Evolutionary conservation across 1,139 yeast genomes (phyloP), one percentile per base, ranked within the genome.

Genomic region (Diutina catenulata): DNA sequence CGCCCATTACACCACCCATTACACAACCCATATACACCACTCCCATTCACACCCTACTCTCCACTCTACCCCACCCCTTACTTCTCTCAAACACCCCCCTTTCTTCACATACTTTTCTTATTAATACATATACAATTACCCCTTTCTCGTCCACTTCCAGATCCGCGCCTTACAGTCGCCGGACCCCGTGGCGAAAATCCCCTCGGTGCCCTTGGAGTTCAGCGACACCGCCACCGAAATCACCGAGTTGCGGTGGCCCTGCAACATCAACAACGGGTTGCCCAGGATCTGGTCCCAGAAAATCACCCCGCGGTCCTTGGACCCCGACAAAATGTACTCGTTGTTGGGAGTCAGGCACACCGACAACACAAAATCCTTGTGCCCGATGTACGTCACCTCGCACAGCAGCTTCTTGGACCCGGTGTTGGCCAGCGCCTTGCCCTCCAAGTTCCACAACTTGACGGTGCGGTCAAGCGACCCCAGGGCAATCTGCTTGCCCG

Each of bases 151-250:
- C 79, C 80, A 84, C 56, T 78, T 76, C 98, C 98, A 91, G 53
- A 91, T 82, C 62, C 96, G 75, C 32, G 97, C 97, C 58, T 88
- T 84, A 60, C 95, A 88, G 61, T 91, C 98, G 56, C 98, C 98
- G 59, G 88, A 76, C 43, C 98, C 98, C 14, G 97, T 88, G 40
- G 97, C 98, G 68, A 91, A 91, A 48, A 86, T 77, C 31, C 73
- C 72, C 49, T 83, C 87, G 40, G 74, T 67, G 41, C 80, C 81
- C 44, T 71, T 71, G 33, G 86, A 80, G 53, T 77, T 78, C 44
- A 80, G 74, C 35, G 91, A 78, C 16, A 91, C 96, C 33, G 95
- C 91, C 31, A 91, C 97, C 39, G 94, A 80, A 47, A 91, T 91
- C 38, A 91, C 98, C 19, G 95, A 83, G 64, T 91, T 91, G 57